phyloP scores from a whole-genome alignment of 345 rosid genomes.

The Sonneratia caseolaris region DNA sequence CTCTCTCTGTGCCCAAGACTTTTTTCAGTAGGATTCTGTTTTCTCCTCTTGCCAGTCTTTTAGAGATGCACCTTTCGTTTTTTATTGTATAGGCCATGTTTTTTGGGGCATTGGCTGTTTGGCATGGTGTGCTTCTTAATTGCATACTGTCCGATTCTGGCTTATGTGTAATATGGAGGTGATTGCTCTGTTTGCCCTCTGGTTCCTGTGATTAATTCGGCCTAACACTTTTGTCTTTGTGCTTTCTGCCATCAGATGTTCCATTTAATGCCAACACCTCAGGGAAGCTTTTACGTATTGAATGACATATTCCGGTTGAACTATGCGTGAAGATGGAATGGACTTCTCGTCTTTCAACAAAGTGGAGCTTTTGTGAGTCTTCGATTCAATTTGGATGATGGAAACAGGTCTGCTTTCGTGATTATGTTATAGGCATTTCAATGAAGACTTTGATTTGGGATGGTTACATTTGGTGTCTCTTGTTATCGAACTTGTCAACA shows the following conservation, averaged over 20 bases:
- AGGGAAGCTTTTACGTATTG: conserved; percentile 37
- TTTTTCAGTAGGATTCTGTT: no score
- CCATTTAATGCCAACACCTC: conserved; percentile 43
- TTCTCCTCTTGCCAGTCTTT: background rate
- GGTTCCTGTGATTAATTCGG: background rate
- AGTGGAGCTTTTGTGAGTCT: background rate
- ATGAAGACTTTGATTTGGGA: background rate
- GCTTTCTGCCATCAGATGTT: conserved; percentile 29
- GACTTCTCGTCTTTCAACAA: background rate
- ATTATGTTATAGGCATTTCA: conserved; percentile 4
- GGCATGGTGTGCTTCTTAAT: no score
- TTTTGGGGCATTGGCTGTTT: no score
- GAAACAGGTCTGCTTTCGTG: background rate
- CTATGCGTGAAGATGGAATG: conserved; percentile 28
- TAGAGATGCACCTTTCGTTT: no score
- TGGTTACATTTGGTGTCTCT: background rate
- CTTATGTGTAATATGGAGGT: background rate
- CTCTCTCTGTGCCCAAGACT: background rate
- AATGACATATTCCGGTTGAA: conserved; percentile 51
- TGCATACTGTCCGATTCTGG: background rate
- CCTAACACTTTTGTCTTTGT: background rate
- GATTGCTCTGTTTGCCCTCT: background rate
- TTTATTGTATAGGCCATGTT: no score
- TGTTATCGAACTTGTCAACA: background rate
- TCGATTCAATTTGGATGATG: background rate